Conservation (phyloP, 2,329 filamentous ascomycete species). For the Gaeumannomyces tritici region DNA sequence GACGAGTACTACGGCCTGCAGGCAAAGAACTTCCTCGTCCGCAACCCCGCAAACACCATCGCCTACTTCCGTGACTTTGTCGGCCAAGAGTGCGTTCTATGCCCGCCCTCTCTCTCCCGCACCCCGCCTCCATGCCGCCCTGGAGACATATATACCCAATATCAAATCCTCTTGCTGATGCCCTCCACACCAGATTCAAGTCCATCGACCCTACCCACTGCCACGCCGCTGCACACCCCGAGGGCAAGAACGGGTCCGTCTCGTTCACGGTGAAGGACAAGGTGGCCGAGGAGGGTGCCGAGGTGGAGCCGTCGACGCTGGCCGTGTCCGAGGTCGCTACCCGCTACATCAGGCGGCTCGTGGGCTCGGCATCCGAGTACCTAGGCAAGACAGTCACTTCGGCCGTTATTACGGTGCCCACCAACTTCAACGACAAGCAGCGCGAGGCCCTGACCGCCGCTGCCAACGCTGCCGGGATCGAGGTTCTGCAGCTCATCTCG, state of each 20-base stretch:
- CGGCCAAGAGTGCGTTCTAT: slow-evolving; percentile 67
- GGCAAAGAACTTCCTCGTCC: slow-evolving; percentile 86
- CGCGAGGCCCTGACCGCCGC: slow-evolving; percentile 70
- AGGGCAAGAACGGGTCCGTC: slow-evolving; percentile 61
- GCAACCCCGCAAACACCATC: slow-evolving; percentile 87
- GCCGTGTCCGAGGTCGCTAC: slow-evolving; percentile 74
- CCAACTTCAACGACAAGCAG: slow-evolving; percentile 84
- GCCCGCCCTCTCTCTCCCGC: no score
- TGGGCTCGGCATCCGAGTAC: slow-evolving; percentile 79
- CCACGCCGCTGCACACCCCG: slow-evolving; percentile 85
- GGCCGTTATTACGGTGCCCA: slow-evolving; percentile 90
- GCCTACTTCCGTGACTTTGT: slow-evolving; percentile 95
- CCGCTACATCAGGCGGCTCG: slow-evolving; percentile 74
- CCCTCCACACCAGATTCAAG: slow-evolving; percentile 54
- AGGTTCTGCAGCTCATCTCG: slow-evolving; percentile 85
- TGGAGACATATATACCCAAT: no score
- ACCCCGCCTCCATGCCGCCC: neutral
- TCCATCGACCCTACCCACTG: slow-evolving; percentile 92
- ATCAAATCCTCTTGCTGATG: neutral
- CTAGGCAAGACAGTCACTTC: slow-evolving; percentile 88
- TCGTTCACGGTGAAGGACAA: slow-evolving; percentile 80
- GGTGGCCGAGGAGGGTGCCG: slow-evolving; percentile 37
- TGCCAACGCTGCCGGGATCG: slow-evolving; percentile 70
- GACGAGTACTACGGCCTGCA: slow-evolving; percentile 96
- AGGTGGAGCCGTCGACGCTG: slow-evolving; percentile 47